Percentiles rank a stretch among this genome's conserved stretches.
phyloP scores from a whole-genome alignment of 345 rosid genomes.

The Bruguiera gymnorhiza region DNA sequence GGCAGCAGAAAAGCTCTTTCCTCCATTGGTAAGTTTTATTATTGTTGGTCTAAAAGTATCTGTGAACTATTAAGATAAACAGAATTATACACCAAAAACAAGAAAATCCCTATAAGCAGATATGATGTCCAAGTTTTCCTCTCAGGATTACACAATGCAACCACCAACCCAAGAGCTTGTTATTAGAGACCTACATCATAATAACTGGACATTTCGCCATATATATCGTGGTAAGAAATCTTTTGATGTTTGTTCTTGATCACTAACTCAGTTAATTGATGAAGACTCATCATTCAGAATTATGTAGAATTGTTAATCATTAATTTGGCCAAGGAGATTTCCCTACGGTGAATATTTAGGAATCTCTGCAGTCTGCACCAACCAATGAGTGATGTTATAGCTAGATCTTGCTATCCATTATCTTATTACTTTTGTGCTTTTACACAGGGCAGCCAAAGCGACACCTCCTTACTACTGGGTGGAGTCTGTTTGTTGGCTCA shows the following conservation, averaged over 20 bases:
- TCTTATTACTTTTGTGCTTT: conserved; percentile 6
- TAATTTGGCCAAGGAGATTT: not conserved
- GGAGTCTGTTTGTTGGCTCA: conserved; percentile 96
- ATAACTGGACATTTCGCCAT: conserved; percentile 96
- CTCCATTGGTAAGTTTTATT: conserved; percentile 63
- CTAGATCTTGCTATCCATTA: no score
- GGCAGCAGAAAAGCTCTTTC: conserved; percentile 98
- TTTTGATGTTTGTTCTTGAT: conserved; percentile 18
- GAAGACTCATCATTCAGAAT: not conserved
- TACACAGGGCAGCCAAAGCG: conserved; percentile 94
- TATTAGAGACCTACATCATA: conserved; percentile 86
- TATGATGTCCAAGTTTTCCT: not conserved
- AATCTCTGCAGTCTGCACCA: no score
- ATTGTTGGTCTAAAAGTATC: not conserved
- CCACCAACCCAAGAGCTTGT: conserved; percentile 98
- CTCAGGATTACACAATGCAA: conserved; percentile 86
- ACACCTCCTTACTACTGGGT: conserved; percentile 95
- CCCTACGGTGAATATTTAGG: not conserved
- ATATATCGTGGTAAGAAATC: conserved; percentile 73
- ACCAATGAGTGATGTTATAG: no score
- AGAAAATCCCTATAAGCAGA: not conserved
- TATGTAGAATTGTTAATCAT: not conserved
- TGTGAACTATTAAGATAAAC: not conserved
- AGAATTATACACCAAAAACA: no score
- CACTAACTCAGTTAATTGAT: not conserved